Evolutionary conservation across 1,284 basidiomycete genomes (phyloP).

Genomic region (Trichosporon coremiiforme): DNA sequence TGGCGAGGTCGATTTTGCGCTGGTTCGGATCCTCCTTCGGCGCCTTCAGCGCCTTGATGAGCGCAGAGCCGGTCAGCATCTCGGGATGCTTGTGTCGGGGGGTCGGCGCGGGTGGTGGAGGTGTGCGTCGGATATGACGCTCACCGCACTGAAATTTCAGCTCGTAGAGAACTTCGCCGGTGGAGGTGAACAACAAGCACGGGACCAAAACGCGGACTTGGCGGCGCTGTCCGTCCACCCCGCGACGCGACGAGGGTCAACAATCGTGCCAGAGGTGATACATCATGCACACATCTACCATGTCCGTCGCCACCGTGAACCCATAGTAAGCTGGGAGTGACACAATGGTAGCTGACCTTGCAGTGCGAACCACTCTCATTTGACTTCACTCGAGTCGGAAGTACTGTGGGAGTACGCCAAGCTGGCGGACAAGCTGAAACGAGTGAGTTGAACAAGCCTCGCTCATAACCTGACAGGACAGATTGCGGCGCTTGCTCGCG

Average conservation of each 20-base stretch:
- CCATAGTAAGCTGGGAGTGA: not conserved
- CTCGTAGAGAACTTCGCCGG: constrained; percentile 12
- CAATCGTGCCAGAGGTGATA: not conserved
- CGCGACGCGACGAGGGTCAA: not conserved
- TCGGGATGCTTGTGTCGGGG: not conserved
- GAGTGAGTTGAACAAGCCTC: constrained; percentile 58
- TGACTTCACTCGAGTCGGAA: constrained; percentile 66
- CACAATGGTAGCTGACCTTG: not conserved
- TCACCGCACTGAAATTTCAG: constrained; percentile 20
- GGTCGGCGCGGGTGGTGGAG: not conserved
- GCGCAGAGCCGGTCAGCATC: constrained; percentile 60
- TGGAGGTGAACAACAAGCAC: constrained; percentile 16
- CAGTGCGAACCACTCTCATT: constrained; percentile 61
- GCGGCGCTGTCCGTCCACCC: not conserved
- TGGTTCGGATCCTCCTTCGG: constrained; percentile 66
- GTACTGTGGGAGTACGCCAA: constrained; percentile 80
- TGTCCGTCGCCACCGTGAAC: constrained; percentile 11
- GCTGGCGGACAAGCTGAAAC: constrained; percentile 68
- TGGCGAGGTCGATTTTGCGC: constrained; percentile 69
- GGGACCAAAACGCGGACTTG: not conserved
- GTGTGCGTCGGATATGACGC: constrained; percentile 4
- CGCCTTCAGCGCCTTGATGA: constrained; percentile 73
- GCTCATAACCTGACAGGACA: constrained; percentile 27
- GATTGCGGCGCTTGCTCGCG: constrained; percentile 55
- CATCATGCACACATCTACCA: not conserved